Conservation (phyloP, 2,329 filamentous ascomycete species). For the Aspergillus sp. region DNA sequence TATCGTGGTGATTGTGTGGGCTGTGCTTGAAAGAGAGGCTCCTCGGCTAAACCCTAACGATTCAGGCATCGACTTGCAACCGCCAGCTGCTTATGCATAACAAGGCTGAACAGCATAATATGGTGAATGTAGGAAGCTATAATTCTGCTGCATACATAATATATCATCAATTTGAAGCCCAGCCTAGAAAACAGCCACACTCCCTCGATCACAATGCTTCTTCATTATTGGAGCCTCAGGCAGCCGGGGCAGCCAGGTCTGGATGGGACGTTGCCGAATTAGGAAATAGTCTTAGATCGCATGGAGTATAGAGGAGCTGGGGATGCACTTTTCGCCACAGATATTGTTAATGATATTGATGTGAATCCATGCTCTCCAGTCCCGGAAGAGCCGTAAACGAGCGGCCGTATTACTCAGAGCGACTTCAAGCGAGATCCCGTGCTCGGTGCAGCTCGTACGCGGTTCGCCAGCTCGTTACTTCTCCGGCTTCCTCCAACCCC, state of each 20-base stretch:
- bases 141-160: neutral
- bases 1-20: constrained; percentile 13
- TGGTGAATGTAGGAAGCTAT: neutral
- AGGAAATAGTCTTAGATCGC: constrained; percentile 10
- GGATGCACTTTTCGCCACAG: neutral
- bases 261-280: constrained; percentile 15
- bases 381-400: neutral
- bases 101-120: neutral
- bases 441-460: neutral
- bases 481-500: neutral
- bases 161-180: neutral
- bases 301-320: neutral
- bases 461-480: too few relatives aligned
- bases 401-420: neutral
- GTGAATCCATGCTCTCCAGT: too few relatives aligned
- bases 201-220: neutral
- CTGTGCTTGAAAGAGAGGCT: constrained; percentile 21
- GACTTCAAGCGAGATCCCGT: constrained; percentile 1
- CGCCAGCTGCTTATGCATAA: neutral
- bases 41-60: constrained; percentile 43
- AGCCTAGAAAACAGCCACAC: neutral
- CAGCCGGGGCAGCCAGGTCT: neutral
- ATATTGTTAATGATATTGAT: neutral
- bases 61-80: neutral
- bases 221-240: neutral